Conservation (phyloP, 495 filamentous ascomycete genomes). For the Umbilicaria muhlenbergii region DNA sequence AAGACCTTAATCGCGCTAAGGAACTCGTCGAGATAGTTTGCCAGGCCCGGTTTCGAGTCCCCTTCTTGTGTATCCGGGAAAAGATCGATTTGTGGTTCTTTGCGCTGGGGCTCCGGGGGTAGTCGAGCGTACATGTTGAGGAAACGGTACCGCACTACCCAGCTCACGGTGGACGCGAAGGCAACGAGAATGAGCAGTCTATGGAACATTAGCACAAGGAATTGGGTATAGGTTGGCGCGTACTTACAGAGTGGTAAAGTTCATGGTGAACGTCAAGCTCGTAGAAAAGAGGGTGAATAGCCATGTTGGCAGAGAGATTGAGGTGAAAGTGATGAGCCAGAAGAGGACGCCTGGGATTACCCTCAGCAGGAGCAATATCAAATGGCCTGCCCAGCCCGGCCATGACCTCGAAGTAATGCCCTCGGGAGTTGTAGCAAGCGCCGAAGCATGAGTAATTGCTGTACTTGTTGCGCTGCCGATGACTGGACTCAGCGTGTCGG, state of each 20-base stretch:
- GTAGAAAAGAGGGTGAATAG: slow-evolving; percentile 92
- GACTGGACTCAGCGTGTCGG: background rate
- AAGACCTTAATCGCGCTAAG: slow-evolving; percentile 99
- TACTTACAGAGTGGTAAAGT: slow-evolving; percentile 79
- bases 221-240: slow-evolving; percentile 1
- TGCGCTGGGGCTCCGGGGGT: slow-evolving; percentile 85
- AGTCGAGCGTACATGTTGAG: slow-evolving; percentile 90
- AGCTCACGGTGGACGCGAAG: slow-evolving; percentile 67
- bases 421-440: background rate
- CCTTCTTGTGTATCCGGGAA: slow-evolving; percentile 87
- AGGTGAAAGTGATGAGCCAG: slow-evolving; percentile 70
- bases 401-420: slow-evolving; percentile 13
- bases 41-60: slow-evolving; percentile 75
- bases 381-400: slow-evolving; percentile 20
- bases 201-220: slow-evolving; percentile 2
- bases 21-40: slow-evolving; percentile 95
- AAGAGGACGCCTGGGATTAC: slow-evolving; percentile 63
- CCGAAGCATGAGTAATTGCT: background rate
- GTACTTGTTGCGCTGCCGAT: background rate
- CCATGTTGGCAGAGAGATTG: slow-evolving; percentile 76
- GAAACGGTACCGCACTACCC: slow-evolving; percentile 87
- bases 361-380: slow-evolving; percentile 34
- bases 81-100: slow-evolving; percentile 86
- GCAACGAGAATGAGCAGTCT: slow-evolving; percentile 65
- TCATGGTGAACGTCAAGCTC: slow-evolving; percentile 93